phyloP scores from a whole-genome alignment of 345 rosid species.

The Rhizophora mangle region DNA sequence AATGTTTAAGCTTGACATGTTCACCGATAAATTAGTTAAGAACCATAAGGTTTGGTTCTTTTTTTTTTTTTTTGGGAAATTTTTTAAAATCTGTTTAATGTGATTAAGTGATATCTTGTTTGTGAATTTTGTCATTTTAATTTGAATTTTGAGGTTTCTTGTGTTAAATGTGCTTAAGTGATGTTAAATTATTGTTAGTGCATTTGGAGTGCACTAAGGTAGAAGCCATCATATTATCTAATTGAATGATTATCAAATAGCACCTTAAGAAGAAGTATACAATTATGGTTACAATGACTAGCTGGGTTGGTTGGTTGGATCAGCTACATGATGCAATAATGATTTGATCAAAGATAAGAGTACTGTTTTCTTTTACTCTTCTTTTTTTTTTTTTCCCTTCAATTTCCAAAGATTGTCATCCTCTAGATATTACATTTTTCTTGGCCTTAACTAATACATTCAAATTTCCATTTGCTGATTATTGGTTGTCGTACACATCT shows the following conservation, averaged over 20 bases:
- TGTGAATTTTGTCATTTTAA: too few species aligned
- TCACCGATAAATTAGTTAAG: slow-evolving; percentile 75
- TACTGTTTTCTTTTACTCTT: neutral
- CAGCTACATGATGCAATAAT: neutral
- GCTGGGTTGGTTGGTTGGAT: neutral
- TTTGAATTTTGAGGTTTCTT: too few species aligned
- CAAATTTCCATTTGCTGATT: neutral
- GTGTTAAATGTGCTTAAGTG: too few species aligned
- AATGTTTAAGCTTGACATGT: slow-evolving; percentile 53
- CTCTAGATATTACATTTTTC: neutral
- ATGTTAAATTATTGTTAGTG: too few species aligned
- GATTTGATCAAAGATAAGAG: neutral
- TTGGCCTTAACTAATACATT: neutral
- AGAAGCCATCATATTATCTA: too few species aligned
- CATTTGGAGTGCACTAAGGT: too few species aligned
- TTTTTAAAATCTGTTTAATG: neutral
- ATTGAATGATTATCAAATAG: too few species aligned
- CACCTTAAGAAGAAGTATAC: neutral
- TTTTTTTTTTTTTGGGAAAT: neutral
- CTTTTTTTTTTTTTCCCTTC: too few species aligned
- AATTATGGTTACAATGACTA: neutral
- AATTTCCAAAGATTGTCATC: too few species aligned
- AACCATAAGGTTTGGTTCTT: slow-evolving; percentile 52
- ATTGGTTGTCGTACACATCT: slow-evolving; percentile 5
- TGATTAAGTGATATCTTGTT: too few species aligned